Conservation (phyloP, 179 eudicot genomes). For the Actinidia arguta region DNA sequence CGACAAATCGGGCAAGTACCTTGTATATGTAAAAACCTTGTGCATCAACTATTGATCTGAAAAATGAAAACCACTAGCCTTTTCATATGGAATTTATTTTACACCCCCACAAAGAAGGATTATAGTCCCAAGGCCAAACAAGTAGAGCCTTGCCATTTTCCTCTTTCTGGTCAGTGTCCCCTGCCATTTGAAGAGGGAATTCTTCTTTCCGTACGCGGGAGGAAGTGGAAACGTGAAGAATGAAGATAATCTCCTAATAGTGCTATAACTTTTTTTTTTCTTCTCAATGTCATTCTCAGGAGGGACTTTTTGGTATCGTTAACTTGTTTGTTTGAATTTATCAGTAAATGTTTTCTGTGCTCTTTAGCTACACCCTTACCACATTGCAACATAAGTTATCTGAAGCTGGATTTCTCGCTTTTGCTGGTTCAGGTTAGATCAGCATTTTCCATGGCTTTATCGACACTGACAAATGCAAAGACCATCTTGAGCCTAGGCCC, state of each 20-base stretch:
- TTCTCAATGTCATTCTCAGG: background rate
- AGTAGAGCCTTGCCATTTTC: too few relatives aligned
- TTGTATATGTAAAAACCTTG: background rate
- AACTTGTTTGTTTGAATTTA: background rate
- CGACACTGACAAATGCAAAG: conserved; percentile 77
- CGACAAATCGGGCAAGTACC: background rate
- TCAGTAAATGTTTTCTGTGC: background rate
- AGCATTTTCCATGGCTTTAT: conserved; percentile 88
- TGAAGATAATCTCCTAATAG: background rate
- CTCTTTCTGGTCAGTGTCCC: background rate
- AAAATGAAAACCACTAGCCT: background rate
- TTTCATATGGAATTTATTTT: background rate
- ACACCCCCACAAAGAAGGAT: background rate
- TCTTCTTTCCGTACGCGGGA: background rate
- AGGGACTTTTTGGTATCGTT: background rate
- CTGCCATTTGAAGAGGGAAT: background rate
- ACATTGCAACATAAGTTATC: background rate
- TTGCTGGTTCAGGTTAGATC: conserved; percentile 70
- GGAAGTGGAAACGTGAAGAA: background rate
- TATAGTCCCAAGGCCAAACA: too few relatives aligned
- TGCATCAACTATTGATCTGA: background rate
- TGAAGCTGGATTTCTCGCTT: background rate
- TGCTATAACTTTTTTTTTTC: background rate
- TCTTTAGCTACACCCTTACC: background rate
- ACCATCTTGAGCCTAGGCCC: conserved; percentile 74